Evolutionary conservation across 1,139 yeast species (phyloP).

Genomic region (Lodderomyces margitis): DNA sequence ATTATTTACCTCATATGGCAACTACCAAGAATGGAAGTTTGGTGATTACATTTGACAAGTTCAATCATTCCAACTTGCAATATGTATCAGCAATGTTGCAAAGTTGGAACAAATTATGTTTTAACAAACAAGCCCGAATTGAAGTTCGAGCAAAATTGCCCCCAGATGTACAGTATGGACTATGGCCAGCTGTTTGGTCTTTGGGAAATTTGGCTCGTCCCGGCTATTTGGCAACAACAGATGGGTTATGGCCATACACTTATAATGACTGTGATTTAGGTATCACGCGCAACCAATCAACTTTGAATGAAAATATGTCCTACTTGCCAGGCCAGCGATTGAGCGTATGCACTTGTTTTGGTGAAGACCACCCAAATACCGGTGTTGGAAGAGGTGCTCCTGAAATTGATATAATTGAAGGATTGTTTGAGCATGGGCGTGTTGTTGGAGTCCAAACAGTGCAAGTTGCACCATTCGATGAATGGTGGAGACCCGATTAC

Average conservation of each 20-base stretch:
- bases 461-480: slow-evolving; percentile 35
- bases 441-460: slow-evolving; percentile 29
- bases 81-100: slow-evolving; percentile 33
- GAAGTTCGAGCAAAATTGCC: slow-evolving; percentile 27
- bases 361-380: slow-evolving; percentile 30
- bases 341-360: slow-evolving; percentile 25
- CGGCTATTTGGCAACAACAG: slow-evolving; percentile 30
- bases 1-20: slow-evolving; percentile 31
- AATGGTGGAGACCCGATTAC: slow-evolving; percentile 35
- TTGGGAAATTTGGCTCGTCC: slow-evolving; percentile 33
- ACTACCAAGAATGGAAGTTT: slow-evolving; percentile 27
- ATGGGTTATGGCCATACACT: slow-evolving; percentile 36
- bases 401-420: slow-evolving; percentile 34
- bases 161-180: slow-evolving; percentile 19
- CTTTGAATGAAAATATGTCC: slow-evolving; percentile 27
- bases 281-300: slow-evolving; percentile 29
- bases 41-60: slow-evolving; percentile 23
- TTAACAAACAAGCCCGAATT: slow-evolving; percentile 25
- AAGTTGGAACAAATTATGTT: slow-evolving; percentile 33
- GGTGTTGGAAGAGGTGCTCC: slow-evolving; percentile 35
- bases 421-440: slow-evolving; percentile 21
- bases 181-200: slow-evolving; percentile 37
- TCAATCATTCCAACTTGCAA: slow-evolving; percentile 21
- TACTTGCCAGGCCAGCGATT: slow-evolving; percentile 31
- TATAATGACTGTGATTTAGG: slow-evolving; percentile 32